Percentiles rank a stretch among this genome's conserved stretches.
Conservation (phyloP, 1,284 basidiomycete genomes). For the Chondrostereum purpureum region DNA sequence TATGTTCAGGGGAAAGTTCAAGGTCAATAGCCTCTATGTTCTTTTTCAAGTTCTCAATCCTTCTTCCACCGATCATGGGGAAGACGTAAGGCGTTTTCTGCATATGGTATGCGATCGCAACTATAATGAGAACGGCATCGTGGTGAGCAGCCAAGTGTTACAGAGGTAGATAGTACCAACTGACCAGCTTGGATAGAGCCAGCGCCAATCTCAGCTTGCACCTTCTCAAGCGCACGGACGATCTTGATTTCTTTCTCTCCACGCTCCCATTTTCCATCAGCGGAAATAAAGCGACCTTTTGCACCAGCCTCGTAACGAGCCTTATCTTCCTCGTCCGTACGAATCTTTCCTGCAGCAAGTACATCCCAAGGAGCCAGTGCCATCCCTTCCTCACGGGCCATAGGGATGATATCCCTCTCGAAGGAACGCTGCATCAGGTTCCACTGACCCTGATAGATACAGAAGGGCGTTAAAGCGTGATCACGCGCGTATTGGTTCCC, state of each 20-base stretch:
- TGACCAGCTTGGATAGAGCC: conserved; percentile 19
- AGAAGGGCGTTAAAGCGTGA: too few species aligned
- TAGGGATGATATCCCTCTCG: too few species aligned
- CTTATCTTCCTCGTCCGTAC: conserved; percentile 42
- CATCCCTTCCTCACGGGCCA: too few species aligned
- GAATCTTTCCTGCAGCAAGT: conserved; percentile 40
- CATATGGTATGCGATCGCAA: conserved; percentile 33
- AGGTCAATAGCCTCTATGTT: conserved; percentile 36
- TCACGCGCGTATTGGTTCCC: too few species aligned
- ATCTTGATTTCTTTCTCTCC: conserved; percentile 33
- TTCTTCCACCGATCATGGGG: conserved; percentile 34
- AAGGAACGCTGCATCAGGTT: too few species aligned
- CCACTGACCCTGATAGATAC: too few species aligned
- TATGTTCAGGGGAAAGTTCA: conserved; percentile 26
- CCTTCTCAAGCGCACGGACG: conserved; percentile 22
- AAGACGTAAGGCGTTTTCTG: conserved; percentile 34
- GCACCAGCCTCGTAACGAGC: conserved; percentile 31
- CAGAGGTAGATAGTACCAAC: not conserved
- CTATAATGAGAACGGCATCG: conserved; percentile 13
- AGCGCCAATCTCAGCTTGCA: conserved; percentile 24
- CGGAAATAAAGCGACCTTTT: conserved; percentile 25
- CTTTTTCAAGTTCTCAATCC: conserved; percentile 31
- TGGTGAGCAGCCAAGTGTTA: not conserved
- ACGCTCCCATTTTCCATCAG: conserved; percentile 30
- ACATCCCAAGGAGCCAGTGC: conserved; percentile 18